Base-by-base conservation (phyloP, 2,329 filamentous ascomycete species). In the Penicillium sp. region DNA sequence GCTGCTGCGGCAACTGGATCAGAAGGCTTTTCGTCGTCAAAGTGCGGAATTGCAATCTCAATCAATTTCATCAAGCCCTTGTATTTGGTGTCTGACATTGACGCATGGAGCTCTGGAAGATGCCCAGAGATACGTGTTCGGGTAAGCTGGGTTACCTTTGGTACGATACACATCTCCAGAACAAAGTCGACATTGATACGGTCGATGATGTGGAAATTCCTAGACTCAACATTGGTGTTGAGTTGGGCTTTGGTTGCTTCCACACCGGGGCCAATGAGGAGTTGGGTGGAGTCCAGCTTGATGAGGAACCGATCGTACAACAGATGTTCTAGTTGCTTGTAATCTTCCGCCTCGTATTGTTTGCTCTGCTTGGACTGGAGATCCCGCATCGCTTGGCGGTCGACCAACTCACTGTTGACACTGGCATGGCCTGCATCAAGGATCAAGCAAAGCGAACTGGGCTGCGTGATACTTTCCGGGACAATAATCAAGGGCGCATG, bases 251-350 rank as follows among this genome's bases (percentile, higher is more conserved):
- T 93, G 0, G 95, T 93, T 57, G 89, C 88, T 46, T 95, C 86
- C 40, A 99, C 89, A 0, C 92, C 95, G 0, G 91, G 90, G 0
- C 93, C 93, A 55, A 99, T 95, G 37, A 99, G 79, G 14, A 99
- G 84, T 69, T 99, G 93, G 0, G 93, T 99, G 0, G 92, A 95
- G 16, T 95, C 87, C 25, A 99, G 77, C 64, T 95, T 95, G 60
- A 99, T 81, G 35, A 89, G 77, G 68, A 99, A 99, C 47, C 90
- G 93, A 77, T 99, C 93, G 65, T 99, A 99, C 87, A 99, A 95
- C 60, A 95, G 78, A 13, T 87, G 88, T 67, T 97, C 90, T 3
- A 99, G 81, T 38, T 86, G 82, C 68, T 87, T 86, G 67, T 89
- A 89, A 64, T 99, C 95, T 52, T 92, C 85, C 12, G 95, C 89